phyloP scores from a whole-genome alignment of 2,329 filamentous ascomycete species.

The Madurella mycetomatis region DNA sequence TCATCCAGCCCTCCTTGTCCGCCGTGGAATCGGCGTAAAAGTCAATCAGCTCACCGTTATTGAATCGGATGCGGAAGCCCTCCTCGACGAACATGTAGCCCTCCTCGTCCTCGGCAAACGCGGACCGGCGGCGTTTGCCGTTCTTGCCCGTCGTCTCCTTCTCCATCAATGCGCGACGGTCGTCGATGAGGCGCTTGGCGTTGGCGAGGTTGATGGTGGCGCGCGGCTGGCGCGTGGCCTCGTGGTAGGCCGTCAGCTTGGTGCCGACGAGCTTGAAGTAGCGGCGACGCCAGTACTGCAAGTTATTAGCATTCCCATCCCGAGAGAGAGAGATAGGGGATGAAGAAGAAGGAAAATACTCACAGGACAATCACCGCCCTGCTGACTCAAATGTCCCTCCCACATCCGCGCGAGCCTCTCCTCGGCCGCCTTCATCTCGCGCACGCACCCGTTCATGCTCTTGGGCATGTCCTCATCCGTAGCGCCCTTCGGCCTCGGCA shows the following conservation, averaged over 20 bases:
- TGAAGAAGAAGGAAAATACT: conserved; percentile 47
- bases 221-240: conserved; percentile 88
- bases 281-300: conserved; percentile 90
- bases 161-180: conserved; percentile 76
- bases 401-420: conserved; percentile 71
- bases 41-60: conserved; percentile 96
- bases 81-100: conserved; percentile 99
- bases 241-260: conserved; percentile 92
- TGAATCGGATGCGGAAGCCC: conserved; percentile 97
- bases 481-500: conserved; percentile 82
- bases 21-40: conserved; percentile 89
- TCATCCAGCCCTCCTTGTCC: conserved; percentile 95
- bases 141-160: conserved; percentile 73
- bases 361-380: conserved; percentile 90
- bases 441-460: conserved; percentile 95
- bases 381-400: conserved; percentile 90
- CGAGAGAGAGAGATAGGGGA: neutral
- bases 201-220: conserved; percentile 96
- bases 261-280: conserved; percentile 93
- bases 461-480: conserved; percentile 97
- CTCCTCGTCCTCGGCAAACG: conserved; percentile 96
- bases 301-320: conserved; percentile 34
- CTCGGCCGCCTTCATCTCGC: conserved; percentile 88
- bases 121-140: conserved; percentile 82
- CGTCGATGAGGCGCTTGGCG: conserved; percentile 88